Percentiles rank a stretch among this genome's conserved stretches.
Evolutionary conservation across 257 asterid genomes (phyloP).

Genomic region (Primulina huaijiensis): DNA sequence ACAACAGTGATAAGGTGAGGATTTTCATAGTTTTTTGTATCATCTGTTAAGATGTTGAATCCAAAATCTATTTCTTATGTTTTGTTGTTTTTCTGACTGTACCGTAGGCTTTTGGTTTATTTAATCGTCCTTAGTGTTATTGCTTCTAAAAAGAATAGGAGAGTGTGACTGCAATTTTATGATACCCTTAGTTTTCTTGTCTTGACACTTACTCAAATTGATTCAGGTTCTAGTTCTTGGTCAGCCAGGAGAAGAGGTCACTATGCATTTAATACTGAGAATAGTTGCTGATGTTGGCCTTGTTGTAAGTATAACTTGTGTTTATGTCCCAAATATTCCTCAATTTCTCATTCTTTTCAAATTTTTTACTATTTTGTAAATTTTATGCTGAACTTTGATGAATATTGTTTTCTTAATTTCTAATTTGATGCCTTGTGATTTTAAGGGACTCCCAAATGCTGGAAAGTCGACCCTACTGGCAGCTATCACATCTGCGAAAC

Average conservation of each 20-base stretch:
- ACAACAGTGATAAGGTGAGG: slow-evolving; percentile 79
- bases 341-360: not conserved
- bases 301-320: slow-evolving; percentile 54
- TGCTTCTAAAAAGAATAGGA: not conserved
- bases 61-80: not conserved
- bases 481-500: slow-evolving; percentile 85
- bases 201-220: not conserved
- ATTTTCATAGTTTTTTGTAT: not conserved
- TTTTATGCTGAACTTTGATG: not conserved
- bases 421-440: slow-evolving; percentile 16
- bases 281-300: slow-evolving; percentile 99
- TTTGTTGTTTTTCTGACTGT: not conserved
- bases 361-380: too few relatives aligned
- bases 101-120: not conserved
- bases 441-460: slow-evolving; percentile 97
- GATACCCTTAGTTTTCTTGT: slow-evolving; percentile 7
- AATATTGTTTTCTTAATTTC: not conserved
- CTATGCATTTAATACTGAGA: slow-evolving; percentile 83
- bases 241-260: slow-evolving; percentile 86
- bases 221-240: slow-evolving; percentile 77
- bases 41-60: not conserved
- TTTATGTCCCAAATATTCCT: slow-evolving; percentile 18
- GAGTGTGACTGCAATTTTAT: not conserved
- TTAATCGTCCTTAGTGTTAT: not conserved
- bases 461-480: slow-evolving; percentile 92